phyloP scores from a whole-genome alignment of 2,329 filamentous ascomycete species.

The Aspergillus ochraceus region DNA sequence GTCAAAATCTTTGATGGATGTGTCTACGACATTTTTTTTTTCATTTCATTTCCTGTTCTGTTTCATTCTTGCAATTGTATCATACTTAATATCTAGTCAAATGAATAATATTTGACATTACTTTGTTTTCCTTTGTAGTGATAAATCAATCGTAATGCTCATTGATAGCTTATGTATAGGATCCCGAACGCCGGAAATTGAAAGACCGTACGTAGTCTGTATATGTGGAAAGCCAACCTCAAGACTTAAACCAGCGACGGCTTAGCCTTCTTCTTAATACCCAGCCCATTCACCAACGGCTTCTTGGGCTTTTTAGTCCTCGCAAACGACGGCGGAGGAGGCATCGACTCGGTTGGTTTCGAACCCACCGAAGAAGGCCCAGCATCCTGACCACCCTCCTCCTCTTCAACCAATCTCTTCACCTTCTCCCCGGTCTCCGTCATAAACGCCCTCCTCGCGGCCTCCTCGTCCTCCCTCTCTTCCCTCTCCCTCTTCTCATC shows the following conservation, averaged over 20 bases:
- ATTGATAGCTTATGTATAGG: not conserved
- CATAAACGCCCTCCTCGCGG: constrained; percentile 75
- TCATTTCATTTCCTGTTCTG: not conserved
- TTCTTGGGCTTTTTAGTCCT: constrained; percentile 84
- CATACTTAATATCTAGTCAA: constrained; percentile 10
- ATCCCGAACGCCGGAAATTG: constrained; percentile 11
- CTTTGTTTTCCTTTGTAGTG: not conserved
- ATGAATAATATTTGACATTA: not conserved
- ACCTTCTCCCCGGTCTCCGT: constrained; percentile 58
- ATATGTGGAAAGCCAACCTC: not conserved
- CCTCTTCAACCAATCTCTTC: constrained; percentile 54
- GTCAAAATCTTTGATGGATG: constrained; percentile 14
- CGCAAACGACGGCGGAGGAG: constrained; percentile 67
- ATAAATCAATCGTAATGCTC: constrained; percentile 1
- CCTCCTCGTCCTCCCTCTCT: constrained; percentile 81
- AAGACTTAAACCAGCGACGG: constrained; percentile 45
- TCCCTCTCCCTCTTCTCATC: constrained; percentile 62
- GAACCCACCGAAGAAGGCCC: constrained; percentile 20
- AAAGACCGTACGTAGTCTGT: not conserved
- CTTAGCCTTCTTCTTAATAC: constrained; percentile 87
- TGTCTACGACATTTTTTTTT: constrained; percentile 18
- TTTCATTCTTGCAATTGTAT: constrained; percentile 8
- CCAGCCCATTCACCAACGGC: constrained; percentile 69
- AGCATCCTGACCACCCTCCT: constrained; percentile 20
- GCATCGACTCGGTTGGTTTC: constrained; percentile 39